Conservation (phyloP, 305 asterid species). For the Galium porrigens region DNA sequence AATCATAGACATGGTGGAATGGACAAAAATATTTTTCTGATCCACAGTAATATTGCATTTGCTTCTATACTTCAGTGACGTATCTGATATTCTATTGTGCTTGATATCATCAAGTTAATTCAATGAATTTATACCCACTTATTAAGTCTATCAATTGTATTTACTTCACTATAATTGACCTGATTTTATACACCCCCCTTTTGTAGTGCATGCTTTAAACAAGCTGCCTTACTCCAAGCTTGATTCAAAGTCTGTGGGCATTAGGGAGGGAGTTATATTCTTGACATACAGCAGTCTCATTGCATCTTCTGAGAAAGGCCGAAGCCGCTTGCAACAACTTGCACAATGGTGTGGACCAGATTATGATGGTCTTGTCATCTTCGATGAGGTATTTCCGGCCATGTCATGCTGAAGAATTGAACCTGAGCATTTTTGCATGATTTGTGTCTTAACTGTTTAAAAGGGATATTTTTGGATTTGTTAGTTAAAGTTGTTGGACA, state of each 20-base stretch:
- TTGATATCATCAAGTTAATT: neutral
- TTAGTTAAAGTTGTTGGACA: neutral
- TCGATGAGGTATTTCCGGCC: conserved; percentile 66
- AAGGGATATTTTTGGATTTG: neutral
- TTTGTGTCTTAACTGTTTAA: neutral
- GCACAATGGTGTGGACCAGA: conserved; percentile 82
- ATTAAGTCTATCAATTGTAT: neutral
- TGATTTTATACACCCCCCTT: conserved; percentile 15
- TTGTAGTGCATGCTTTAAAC: conserved; percentile 89
- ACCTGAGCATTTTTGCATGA: neutral
- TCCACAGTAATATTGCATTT: no score
- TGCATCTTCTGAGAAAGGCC: conserved; percentile 93
- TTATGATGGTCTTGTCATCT: conserved; percentile 67
- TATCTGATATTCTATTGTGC: neutral
- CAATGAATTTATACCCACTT: no score
- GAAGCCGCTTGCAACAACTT: conserved; percentile 84
- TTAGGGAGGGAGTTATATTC: conserved; percentile 85
- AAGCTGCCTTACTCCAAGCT: conserved; percentile 97
- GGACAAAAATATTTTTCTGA: no score
- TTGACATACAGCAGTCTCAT: conserved; percentile 94
- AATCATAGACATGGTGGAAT: no score
- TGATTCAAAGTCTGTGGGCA: conserved; percentile 73
- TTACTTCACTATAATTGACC: neutral
- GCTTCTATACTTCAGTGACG: neutral
- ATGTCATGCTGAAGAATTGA: neutral